A percentile compares a stretch with the other conserved stretches of the same genome.
phyloP scores from a whole-genome alignment of 192 early-diverging fungal genomes.

The Irineochytrium annulatum region DNA sequence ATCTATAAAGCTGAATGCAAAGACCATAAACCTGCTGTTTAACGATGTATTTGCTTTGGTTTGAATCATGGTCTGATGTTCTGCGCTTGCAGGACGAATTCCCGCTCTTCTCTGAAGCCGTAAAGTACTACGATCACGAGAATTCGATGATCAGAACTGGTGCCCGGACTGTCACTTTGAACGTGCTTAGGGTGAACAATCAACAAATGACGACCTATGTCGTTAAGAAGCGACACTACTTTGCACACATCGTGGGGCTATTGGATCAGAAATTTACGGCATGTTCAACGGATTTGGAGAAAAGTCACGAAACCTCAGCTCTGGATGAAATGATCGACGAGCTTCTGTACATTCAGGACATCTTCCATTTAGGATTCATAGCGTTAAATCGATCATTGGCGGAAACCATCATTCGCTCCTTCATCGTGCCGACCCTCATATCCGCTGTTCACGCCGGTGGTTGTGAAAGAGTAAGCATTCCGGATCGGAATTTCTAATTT shows the following conservation, averaged over 20 bases:
- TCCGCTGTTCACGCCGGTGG: neutral
- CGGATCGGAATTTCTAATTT: neutral
- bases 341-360: slow-evolving; percentile 20
- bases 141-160: slow-evolving; percentile 71
- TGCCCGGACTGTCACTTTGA: slow-evolving; percentile 25
- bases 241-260: slow-evolving; percentile 2
- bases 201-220: neutral
- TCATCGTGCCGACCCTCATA: neutral
- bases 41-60: slow-evolving; percentile 35
- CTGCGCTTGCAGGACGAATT: slow-evolving; percentile 31
- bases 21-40: slow-evolving; percentile 64
- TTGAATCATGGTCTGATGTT: slow-evolving; percentile 1
- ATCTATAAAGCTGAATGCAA: slow-evolving; percentile 57
- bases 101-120: slow-evolving; percentile 65
- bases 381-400: neutral
- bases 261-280: neutral
- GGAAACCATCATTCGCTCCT: neutral
- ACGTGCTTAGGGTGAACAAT: slow-evolving; percentile 20
- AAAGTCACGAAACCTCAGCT: neutral
- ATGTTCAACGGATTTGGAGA: neutral
- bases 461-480: neutral
- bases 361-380: slow-evolving; percentile 15
- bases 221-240: neutral
- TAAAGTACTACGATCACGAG: slow-evolving; percentile 60
- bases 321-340: slow-evolving; percentile 19